A percentile compares a stretch with the other conserved stretches of the same genome.
These are phyloP conservation scores for Naganishia antarctica DNA, from an alignment of 768 basidiomycete genomes.

Conservation along the genomic window DNA sequence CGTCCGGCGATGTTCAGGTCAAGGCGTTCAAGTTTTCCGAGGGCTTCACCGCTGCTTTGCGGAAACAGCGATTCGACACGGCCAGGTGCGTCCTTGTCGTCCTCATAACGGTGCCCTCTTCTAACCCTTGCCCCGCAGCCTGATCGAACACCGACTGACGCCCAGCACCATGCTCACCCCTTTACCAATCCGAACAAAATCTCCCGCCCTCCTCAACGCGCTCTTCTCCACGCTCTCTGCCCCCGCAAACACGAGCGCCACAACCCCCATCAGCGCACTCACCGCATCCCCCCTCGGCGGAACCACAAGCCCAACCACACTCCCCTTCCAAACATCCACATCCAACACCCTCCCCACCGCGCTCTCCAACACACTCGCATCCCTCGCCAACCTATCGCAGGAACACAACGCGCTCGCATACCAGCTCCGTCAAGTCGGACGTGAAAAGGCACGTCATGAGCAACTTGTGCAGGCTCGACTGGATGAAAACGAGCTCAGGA, in stretches of 20 bases:
- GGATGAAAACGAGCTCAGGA: conserved; percentile 75
- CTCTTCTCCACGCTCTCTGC: conserved; percentile 66
- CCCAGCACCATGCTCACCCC: conserved; percentile 82
- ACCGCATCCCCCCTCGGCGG: conserved; percentile 29
- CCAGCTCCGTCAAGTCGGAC: conserved; percentile 75
- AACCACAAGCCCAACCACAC: conserved; percentile 53
- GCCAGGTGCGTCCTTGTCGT: conserved; percentile 59
- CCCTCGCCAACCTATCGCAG: conserved; percentile 75
- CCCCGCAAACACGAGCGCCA: conserved; percentile 36
- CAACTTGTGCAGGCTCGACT: conserved; percentile 73
- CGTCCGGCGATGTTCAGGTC: conserved; percentile 76
- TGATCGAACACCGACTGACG: conserved; percentile 73
- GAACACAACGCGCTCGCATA: conserved; percentile 91
- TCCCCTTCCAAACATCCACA: conserved; percentile 59
- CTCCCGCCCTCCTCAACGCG: conserved; percentile 70
- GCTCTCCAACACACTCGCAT: conserved; percentile 67
- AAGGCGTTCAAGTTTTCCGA: conserved; percentile 79
- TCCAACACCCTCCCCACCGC: conserved; percentile 53
- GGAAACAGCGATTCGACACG: conserved; percentile 75
- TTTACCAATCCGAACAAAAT: conserved; percentile 76
- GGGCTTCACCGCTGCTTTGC: conserved; percentile 74
- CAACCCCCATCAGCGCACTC: conserved; percentile 3
- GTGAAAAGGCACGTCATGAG: conserved; percentile 76
- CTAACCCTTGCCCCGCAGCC: conserved; percentile 52
- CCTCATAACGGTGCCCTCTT: conserved; percentile 30